Percentiles rank a stretch among this genome's conserved stretches.
phyloP scores from a whole-genome alignment of 768 basidiomycete genomes.

The Suillus paluster region DNA sequence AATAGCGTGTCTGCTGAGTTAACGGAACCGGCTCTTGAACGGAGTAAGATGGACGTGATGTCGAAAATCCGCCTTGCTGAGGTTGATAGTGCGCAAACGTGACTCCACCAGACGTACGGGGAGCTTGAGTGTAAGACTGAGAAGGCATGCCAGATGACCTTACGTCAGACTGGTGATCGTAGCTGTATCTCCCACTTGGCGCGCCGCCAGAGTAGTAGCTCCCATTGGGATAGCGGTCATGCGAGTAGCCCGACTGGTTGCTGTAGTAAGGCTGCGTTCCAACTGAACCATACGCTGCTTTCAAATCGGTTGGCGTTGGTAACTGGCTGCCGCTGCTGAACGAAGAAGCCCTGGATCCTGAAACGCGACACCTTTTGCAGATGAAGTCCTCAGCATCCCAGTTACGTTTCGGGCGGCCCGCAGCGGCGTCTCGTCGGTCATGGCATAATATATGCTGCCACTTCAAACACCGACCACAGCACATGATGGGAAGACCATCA shows the following conservation, averaged over 20 bases:
- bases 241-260: constrained; percentile 18
- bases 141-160: constrained; percentile 18
- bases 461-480: constrained; percentile 77
- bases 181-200: constrained; percentile 25
- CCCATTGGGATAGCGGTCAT: constrained; percentile 19
- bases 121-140: constrained; percentile 20
- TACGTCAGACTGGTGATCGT: constrained; percentile 24
- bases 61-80: constrained; percentile 41
- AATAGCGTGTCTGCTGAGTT: constrained; percentile 23
- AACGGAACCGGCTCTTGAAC: constrained; percentile 20
- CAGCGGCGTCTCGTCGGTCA: constrained; percentile 66
- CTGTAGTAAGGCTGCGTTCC: constrained; percentile 17
- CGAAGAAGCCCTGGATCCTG: constrained; percentile 16
- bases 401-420: constrained; percentile 70
- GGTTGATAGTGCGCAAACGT: constrained; percentile 45
- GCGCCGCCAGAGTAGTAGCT: constrained; percentile 20
- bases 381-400: constrained; percentile 89
- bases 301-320: constrained; percentile 10
- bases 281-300: constrained; percentile 13
- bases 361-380: constrained; percentile 59
- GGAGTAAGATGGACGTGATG: constrained; percentile 34
- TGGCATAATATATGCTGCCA: constrained; percentile 95
- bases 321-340: constrained; percentile 7
- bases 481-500: constrained; percentile 78
- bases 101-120: constrained; percentile 28